Evolutionary conservation across 805 yeast genomes (phyloP).

Genomic region (Huiozyma sinensis): DNA sequence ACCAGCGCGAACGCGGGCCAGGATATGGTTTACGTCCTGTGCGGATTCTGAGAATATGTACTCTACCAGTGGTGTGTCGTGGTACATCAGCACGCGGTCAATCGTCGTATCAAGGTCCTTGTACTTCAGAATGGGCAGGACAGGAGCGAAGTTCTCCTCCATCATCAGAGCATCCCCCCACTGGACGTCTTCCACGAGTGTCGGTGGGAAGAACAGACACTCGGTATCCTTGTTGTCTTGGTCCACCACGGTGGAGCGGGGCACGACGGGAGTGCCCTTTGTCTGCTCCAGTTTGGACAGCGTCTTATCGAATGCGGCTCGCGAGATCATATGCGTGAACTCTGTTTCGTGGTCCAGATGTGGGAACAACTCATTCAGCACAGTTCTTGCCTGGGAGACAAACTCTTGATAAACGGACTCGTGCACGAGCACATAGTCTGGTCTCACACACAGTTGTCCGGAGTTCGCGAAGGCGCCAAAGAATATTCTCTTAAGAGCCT

Average conservation of each 20-base stretch:
- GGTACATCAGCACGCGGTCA: constrained; percentile 33
- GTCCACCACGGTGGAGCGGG: constrained; percentile 11
- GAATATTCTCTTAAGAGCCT: constrained; percentile 49
- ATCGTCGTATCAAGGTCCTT: constrained; percentile 35
- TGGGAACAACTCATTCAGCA: constrained; percentile 38
- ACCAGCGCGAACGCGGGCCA: constrained; percentile 56
- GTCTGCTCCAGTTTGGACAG: constrained; percentile 34
- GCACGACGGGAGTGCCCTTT: constrained; percentile 33
- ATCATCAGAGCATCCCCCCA: constrained; percentile 66
- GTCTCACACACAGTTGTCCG: constrained; percentile 88
- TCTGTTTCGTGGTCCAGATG: constrained; percentile 27
- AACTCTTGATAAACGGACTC: constrained; percentile 44
- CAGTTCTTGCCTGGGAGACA: constrained; percentile 30
- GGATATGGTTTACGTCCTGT: constrained; percentile 39
- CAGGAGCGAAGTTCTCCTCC: constrained; percentile 76
- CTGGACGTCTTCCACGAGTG: constrained; percentile 51
- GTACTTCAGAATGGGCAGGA: constrained; percentile 62
- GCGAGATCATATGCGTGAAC: constrained; percentile 55
- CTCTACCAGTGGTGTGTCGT: constrained; percentile 73
- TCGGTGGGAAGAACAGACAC: constrained; percentile 50
- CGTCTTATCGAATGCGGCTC: constrained; percentile 41
- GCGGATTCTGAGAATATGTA: constrained; percentile 52
- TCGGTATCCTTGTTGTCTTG: constrained; percentile 23
- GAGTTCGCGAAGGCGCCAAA: constrained; percentile 75
- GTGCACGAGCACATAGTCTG: constrained; percentile 73